A percentile compares a stretch with the other conserved stretches of the same genome.
phyloP scores from a whole-genome alignment of 169 alveolate genomes.

The Plasmodium berghei region DNA sequence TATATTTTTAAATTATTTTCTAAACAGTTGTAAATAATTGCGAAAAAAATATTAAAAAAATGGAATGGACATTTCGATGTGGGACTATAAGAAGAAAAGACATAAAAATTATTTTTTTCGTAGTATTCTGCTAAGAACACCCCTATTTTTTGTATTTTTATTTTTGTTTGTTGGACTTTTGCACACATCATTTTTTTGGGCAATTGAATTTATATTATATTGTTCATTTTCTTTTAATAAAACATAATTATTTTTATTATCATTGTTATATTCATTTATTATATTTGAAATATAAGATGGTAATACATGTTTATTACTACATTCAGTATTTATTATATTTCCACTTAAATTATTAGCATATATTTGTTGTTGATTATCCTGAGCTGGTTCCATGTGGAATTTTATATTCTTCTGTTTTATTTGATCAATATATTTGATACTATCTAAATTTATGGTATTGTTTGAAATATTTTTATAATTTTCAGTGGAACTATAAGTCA shows the following conservation, averaged over 20 bases:
- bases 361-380: no score
- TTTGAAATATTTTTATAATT: no score
- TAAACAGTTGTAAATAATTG: not conserved
- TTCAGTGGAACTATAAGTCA: no score
- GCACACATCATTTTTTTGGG: constrained; percentile 6
- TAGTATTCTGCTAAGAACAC: constrained; percentile 67
- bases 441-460: no score
- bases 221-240: constrained; percentile 4
- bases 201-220: not conserved
- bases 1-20: constrained; percentile 5
- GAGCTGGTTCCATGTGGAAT: no score
- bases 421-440: no score
- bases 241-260: not conserved
- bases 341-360: no score
- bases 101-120: constrained; percentile 26
- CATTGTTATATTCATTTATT: not conserved
- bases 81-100: no score
- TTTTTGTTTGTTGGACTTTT: constrained; percentile 8
- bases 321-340: no score
- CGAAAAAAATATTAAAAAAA: not conserved
- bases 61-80: not conserved
- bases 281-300: not conserved
- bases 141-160: constrained; percentile 37
- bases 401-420: no score
- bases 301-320: no score